These are phyloP conservation scores for Lichenothelia convexa DNA, from an alignment of 495 filamentous ascomycete species.

Conservation along the genomic window DNA sequence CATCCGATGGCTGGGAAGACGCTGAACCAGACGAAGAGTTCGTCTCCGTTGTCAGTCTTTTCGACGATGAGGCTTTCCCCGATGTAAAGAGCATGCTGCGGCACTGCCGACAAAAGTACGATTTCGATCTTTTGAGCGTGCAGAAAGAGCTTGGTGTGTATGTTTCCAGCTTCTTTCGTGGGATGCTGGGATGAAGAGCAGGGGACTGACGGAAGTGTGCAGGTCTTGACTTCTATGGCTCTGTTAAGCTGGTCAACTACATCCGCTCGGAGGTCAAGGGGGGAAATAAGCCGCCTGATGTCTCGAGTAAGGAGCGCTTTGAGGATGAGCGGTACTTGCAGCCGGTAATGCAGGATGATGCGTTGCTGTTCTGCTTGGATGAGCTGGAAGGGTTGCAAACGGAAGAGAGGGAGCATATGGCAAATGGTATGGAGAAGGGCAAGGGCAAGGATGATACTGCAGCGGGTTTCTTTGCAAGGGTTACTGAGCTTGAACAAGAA, in stretches of 20 bases:
- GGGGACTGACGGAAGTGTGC: background rate
- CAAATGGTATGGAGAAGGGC: slow-evolving; percentile 14
- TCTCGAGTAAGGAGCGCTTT: slow-evolving; percentile 40
- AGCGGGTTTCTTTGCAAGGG: slow-evolving; percentile 19
- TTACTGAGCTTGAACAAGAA: slow-evolving; percentile 50
- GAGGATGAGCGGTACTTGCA: slow-evolving; percentile 59
- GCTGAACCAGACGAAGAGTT: slow-evolving; percentile 44
- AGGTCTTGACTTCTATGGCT: slow-evolving; percentile 67
- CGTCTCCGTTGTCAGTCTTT: slow-evolving; percentile 38
- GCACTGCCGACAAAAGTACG: slow-evolving; percentile 51
- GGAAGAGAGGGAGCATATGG: slow-evolving; percentile 12
- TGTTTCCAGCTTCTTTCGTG: background rate
- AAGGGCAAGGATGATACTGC: slow-evolving; percentile 23
- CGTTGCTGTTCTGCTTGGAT: slow-evolving; percentile 65
- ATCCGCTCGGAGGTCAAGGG: slow-evolving; percentile 37
- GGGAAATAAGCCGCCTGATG: slow-evolving; percentile 32
- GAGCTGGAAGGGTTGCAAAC: slow-evolving; percentile 35
- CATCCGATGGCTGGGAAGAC: slow-evolving; percentile 69
- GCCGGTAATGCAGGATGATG: slow-evolving; percentile 79
- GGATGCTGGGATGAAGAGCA: background rate
- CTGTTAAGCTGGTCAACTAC: slow-evolving; percentile 74
- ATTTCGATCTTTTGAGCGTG: slow-evolving; percentile 53
- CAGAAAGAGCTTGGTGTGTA: slow-evolving; percentile 43
- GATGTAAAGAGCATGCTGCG: slow-evolving; percentile 48
- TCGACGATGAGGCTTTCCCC: slow-evolving; percentile 48